A percentile compares a stretch with the other conserved stretches of the same genome.
phyloP scores from a whole-genome alignment of 768 basidiomycete species.

The Boletus sp. region DNA sequence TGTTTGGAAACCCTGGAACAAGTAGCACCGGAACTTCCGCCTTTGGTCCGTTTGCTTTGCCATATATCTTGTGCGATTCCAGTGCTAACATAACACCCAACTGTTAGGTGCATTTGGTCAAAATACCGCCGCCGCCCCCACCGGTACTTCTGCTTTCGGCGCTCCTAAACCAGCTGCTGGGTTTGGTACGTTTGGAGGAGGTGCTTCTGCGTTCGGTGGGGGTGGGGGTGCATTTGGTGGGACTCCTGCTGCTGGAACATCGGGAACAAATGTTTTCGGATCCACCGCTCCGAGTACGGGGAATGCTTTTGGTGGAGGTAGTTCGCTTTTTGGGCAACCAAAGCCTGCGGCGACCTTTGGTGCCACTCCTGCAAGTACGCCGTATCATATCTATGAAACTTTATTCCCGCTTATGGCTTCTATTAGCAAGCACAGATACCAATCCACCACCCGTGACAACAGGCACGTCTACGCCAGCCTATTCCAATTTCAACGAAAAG shows the following conservation, averaged over 20 bases:
- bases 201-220: conserved; percentile 50
- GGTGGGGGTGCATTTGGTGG: conserved; percentile 42
- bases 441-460: conserved; percentile 57
- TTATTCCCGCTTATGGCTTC: conserved; percentile 10
- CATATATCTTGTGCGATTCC: conserved; percentile 1
- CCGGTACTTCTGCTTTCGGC: conserved; percentile 53
- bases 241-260: conserved; percentile 28
- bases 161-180: conserved; percentile 67
- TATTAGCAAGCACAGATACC: conserved; percentile 35
- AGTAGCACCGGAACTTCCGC: conserved; percentile 33
- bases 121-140: conserved; percentile 37
- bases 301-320: conserved; percentile 44
- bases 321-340: conserved; percentile 58
- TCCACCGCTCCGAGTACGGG: conserved; percentile 29
- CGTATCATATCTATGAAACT: background rate
- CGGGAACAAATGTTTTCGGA: conserved; percentile 36
- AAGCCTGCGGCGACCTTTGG: conserved; percentile 47
- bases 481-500: conserved; percentile 60
- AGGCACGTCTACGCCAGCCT: conserved; percentile 69
- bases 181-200: conserved; percentile 74
- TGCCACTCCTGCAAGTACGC: conserved; percentile 34
- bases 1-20: conserved; percentile 67
- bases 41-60: conserved; percentile 33
- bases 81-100: conserved; percentile 6
- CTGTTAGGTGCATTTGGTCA: conserved; percentile 40